Base-by-base conservation (phyloP, 1,139 yeast genomes). In the Lodderomyces margitis region DNA sequence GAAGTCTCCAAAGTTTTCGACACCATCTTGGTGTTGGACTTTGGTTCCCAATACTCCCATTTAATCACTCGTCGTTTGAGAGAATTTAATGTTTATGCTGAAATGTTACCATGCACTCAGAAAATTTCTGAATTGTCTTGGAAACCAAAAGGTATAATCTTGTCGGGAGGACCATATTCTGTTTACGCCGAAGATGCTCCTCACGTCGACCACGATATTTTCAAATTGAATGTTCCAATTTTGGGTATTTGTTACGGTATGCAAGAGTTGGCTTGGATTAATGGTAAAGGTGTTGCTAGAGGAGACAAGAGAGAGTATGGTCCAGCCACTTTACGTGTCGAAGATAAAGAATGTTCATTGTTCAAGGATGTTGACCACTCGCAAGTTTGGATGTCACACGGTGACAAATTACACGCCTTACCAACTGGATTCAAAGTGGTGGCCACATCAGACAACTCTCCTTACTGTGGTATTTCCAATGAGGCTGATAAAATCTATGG, bases 381-480 rank as follows among this genome's bases (percentile, higher is more conserved):
- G 47, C 86, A 81, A 64, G 98, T 94, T 50, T 92, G 99, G 99
- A 92, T 92, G 99, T 91, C 98, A 36, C 99, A 92, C 68, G 96
- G 96, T 59, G 99, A 92, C 71, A 94, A 92, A 74, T 78, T 92
- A 58, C 83, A 83, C 57, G 87, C 91, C 40, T 77, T 92, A 56
- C 99, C 99, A 58, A 75, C 79, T 38, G 96, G 95, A 30, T 92
- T 80, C 78, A 81, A 83, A 65, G 80, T 86, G 47, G 91, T 91
- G 47, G 99, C 98, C 39, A 82, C 89, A 39, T 85, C 97, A 39
- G 87, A 78, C 53, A 92, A 92, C 78, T 91, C 98, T 36, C 98
- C 98, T 41, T 94, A 64, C 70, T 95, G 97, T 56, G 98, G 95
- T 60, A 84, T 92, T 63, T 81, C 91, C 46, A 83, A 89, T 67